phyloP scores from a whole-genome alignment of 495 filamentous ascomycete species.

The Penicillium cinerascens region DNA sequence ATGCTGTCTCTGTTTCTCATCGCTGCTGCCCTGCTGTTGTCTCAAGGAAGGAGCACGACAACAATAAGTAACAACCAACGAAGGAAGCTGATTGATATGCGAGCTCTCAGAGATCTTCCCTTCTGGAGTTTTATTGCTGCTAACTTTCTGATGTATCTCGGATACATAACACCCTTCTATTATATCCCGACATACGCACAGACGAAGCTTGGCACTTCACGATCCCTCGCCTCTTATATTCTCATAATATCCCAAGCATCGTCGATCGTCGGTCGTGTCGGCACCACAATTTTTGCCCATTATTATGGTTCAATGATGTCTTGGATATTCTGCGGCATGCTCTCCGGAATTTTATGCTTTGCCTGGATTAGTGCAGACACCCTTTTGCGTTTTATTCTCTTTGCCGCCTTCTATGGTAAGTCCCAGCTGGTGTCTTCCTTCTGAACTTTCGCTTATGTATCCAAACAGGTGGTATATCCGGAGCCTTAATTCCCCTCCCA shows the following conservation, averaged over 20 bases:
- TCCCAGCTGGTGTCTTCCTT: background rate
- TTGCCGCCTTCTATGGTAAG: slow-evolving; percentile 54
- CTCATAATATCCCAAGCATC: slow-evolving; percentile 32
- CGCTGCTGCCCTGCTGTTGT: slow-evolving; percentile 34
- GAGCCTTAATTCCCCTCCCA: slow-evolving; percentile 60
- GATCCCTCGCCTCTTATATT: slow-evolving; percentile 46
- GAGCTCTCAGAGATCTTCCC: slow-evolving; percentile 27
- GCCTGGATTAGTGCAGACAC: slow-evolving; percentile 54
- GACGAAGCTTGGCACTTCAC: slow-evolving; percentile 34
- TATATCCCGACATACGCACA: slow-evolving; percentile 57
- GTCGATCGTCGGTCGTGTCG: slow-evolving; percentile 28
- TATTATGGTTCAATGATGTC: slow-evolving; percentile 24
- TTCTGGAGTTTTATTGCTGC: slow-evolving; percentile 29
- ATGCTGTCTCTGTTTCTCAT: slow-evolving; percentile 41
- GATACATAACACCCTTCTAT: slow-evolving; percentile 61
- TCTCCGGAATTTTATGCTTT: slow-evolving; percentile 22
- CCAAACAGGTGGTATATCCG: slow-evolving; percentile 53
- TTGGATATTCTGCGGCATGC: slow-evolving; percentile 22
- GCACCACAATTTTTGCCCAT: slow-evolving; percentile 20
- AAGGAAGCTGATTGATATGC: slow-evolving; percentile 14
- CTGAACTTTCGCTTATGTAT: background rate
- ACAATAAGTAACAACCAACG: background rate
- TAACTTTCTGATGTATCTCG: slow-evolving; percentile 51
- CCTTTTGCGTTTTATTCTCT: slow-evolving; percentile 57
- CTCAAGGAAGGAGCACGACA: background rate